phyloP scores from a whole-genome alignment of 2,329 filamentous ascomycete species.

The Monosporascus ibericus region DNA sequence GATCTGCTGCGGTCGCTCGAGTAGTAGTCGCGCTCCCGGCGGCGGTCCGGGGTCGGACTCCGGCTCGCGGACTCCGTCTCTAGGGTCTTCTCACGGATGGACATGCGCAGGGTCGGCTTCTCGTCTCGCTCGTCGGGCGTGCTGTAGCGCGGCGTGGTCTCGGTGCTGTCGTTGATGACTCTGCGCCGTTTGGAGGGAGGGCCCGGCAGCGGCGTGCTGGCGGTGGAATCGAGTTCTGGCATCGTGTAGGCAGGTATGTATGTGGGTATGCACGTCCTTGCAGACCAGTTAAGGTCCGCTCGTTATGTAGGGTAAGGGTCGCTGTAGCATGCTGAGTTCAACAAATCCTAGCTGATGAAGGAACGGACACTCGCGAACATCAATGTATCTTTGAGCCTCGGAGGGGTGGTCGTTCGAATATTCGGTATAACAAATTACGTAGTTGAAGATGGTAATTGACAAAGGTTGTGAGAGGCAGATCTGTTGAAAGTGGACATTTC shows the following conservation, averaged over 20 bases:
- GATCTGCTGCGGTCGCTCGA: constrained; percentile 24
- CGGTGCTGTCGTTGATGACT: constrained; percentile 33
- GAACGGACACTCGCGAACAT: not conserved
- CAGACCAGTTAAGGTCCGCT: too few species aligned
- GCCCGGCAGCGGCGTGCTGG: constrained; percentile 16
- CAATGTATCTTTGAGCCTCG: not conserved
- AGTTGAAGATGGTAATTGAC: not conserved
- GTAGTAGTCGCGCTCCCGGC: constrained; percentile 20
- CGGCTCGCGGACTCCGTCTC: constrained; percentile 15
- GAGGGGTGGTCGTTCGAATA: not conserved
- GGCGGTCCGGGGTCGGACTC: constrained; percentile 15
- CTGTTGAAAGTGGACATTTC: too few species aligned
- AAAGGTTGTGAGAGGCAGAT: too few species aligned
- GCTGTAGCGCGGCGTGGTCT: constrained; percentile 34
- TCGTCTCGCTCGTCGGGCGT: constrained; percentile 37
- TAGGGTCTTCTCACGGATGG: constrained; percentile 22
- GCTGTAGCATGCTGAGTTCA: too few species aligned
- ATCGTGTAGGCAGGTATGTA: constrained; percentile 12
- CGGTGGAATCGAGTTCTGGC: constrained; percentile 19
- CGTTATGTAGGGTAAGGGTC: too few species aligned
- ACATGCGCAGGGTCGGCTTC: constrained; percentile 17
- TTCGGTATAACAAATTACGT: not conserved
- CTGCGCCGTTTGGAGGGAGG: constrained; percentile 36
- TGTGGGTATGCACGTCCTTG: too few species aligned
- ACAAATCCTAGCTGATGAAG: too few species aligned